phyloP scores from a whole-genome alignment of 345 rosid species.

The Rhizophora apiculata region DNA sequence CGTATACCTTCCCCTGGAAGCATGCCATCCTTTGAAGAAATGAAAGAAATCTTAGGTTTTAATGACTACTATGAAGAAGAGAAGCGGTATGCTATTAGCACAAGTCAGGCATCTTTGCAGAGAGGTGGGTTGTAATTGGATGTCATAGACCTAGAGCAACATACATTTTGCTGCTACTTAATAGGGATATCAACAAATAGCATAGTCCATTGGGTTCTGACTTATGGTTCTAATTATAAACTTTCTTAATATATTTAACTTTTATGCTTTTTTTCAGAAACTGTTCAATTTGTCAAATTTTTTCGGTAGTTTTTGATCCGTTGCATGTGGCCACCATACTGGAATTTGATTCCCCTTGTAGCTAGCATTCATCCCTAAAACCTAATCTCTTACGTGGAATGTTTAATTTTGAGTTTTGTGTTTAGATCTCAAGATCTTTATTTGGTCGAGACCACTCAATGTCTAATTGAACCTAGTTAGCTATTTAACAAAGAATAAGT shows the following conservation, averaged over 20 bases:
- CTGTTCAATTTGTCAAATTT: no score
- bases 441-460: no score
- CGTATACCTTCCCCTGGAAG: constrained; percentile 91
- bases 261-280: no score
- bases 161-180: neutral
- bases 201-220: no score
- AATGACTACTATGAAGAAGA: constrained; percentile 74
- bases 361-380: no score
- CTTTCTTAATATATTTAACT: no score
- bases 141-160: neutral
- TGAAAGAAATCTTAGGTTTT: constrained; percentile 72
- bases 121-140: constrained; percentile 45
- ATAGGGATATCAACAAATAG: neutral
- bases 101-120: constrained; percentile 34
- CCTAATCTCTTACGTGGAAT: no score
- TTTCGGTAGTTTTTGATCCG: no score
- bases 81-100: constrained; percentile 48
- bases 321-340: no score
- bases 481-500: neutral
- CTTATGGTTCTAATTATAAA: no score
- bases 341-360: no score
- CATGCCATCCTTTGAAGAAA: constrained; percentile 78
- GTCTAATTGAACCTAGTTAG: neutral
- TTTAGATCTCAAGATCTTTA: neutral
- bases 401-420: neutral